Conservation (phyloP, 2,329 filamentous ascomycete genomes). For the Xylaria sp. region DNA sequence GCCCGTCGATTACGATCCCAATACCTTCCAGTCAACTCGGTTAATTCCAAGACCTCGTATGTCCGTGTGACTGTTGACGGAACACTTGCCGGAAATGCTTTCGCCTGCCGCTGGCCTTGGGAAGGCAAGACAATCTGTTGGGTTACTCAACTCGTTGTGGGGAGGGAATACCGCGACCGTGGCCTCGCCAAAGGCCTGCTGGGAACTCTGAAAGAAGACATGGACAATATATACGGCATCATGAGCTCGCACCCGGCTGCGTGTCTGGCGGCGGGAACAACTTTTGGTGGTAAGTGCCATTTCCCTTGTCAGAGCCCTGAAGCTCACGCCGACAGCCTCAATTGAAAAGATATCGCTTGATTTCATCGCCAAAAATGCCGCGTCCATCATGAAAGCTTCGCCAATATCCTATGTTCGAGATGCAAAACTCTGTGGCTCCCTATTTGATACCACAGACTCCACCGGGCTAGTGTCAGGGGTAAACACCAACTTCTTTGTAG, state of each 20-base stretch:
- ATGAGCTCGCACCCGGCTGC: constrained; percentile 55
- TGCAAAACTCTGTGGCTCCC: constrained; percentile 51
- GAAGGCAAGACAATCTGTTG: constrained; percentile 51
- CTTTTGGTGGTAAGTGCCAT: constrained; percentile 46
- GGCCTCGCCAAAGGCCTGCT: constrained; percentile 52
- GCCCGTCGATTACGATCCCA: constrained; percentile 51
- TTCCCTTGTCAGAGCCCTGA: not conserved
- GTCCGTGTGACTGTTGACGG: constrained; percentile 50
- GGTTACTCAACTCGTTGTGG: constrained; percentile 56
- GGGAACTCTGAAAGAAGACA: constrained; percentile 45
- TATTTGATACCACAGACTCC: constrained; percentile 49
- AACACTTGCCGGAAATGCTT: constrained; percentile 51
- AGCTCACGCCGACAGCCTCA: constrained; percentile 20
- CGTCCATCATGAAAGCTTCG: constrained; percentile 50
- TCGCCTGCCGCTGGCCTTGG: constrained; percentile 52
- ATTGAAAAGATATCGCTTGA: constrained; percentile 28
- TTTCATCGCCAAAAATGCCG: constrained; percentile 42
- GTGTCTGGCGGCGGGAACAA: constrained; percentile 49
- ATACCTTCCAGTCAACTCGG: constrained; percentile 49
- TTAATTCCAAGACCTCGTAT: constrained; percentile 46
- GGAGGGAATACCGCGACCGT: constrained; percentile 51
- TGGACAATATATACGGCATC: constrained; percentile 52
- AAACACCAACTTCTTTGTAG: constrained; percentile 53
- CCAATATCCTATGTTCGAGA: constrained; percentile 54
- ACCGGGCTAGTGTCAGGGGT: constrained; percentile 50